A percentile compares a stretch with the other conserved stretches of the same genome.
Evolutionary conservation across 495 filamentous ascomycete species (phyloP).

Genomic region (Penicillium daleae): DNA sequence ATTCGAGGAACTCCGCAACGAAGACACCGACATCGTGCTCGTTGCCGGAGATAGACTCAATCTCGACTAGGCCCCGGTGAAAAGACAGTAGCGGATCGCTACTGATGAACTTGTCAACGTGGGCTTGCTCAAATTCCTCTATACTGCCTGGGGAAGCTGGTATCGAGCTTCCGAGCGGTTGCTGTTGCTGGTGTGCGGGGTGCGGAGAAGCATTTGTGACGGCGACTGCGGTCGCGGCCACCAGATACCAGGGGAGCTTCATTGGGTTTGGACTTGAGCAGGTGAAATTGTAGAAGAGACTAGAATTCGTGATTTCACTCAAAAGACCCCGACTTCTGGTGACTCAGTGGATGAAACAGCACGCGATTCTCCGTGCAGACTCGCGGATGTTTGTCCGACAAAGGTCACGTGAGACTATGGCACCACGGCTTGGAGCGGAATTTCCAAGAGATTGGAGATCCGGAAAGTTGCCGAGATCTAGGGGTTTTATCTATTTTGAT

Average conservation of each 20-base stretch:
- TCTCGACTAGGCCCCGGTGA: slow-evolving; percentile 75
- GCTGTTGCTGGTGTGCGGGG: slow-evolving; percentile 34
- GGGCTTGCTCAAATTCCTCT: neutral
- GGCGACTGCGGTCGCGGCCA: slow-evolving; percentile 28
- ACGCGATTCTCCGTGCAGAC: neutral
- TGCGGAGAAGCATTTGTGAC: slow-evolving; percentile 38
- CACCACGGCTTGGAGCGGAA: neutral
- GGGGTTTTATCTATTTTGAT: too few species aligned
- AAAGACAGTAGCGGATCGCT: slow-evolving; percentile 66
- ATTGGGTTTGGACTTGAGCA: slow-evolving; percentile 15
- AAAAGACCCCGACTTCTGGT: neutral
- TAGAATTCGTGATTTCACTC: neutral
- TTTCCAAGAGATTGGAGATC: neutral
- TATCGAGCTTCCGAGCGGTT: slow-evolving; percentile 18
- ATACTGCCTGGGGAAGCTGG: slow-evolving; percentile 3
- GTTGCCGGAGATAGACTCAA: slow-evolving; percentile 73
- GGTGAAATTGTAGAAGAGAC: neutral
- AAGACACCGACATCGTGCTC: slow-evolving; percentile 72
- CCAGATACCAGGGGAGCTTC: slow-evolving; percentile 30
- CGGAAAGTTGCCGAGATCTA: too few species aligned
- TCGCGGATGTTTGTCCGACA: neutral
- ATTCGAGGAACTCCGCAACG: slow-evolving; percentile 67
- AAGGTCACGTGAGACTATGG: slow-evolving; percentile 5
- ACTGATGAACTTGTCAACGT: slow-evolving; percentile 37
- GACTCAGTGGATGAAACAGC: neutral